Conservation (phyloP, 257 asterid species). For the Solanum habrochaites region DNA sequence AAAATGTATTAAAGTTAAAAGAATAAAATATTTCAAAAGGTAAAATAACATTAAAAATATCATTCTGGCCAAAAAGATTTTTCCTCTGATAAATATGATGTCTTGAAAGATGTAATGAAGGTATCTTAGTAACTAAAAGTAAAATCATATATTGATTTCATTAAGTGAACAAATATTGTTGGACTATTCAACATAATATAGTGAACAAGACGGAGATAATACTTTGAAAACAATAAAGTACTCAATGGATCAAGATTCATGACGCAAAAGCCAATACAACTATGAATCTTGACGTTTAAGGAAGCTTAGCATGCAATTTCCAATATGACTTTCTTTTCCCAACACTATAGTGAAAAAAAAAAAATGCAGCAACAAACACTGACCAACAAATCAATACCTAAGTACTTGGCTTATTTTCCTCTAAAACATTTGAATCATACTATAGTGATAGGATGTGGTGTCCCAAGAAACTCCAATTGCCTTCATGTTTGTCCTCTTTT, state of each 20-base stretch:
- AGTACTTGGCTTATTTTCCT: neutral
- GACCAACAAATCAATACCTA: neutral
- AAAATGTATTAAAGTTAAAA: too few relatives aligned
- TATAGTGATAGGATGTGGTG: conserved; percentile 10
- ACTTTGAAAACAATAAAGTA: neutral
- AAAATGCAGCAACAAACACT: neutral
- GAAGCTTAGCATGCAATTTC: neutral
- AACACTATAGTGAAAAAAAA: neutral
- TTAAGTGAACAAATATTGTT: too few relatives aligned
- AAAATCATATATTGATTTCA: too few relatives aligned
- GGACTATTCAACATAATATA: too few relatives aligned
- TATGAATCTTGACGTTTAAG: too few relatives aligned
- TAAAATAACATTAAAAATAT: too few relatives aligned
- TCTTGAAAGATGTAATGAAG: neutral
- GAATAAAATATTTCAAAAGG: too few relatives aligned
- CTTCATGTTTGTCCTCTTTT: neutral
- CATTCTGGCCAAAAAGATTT: too few relatives aligned
- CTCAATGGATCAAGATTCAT: neutral
- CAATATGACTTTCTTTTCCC: neutral
- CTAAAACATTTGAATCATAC: neutral
- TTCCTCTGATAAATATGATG: too few relatives aligned
- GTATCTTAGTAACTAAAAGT: neutral
- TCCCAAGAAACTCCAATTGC: conserved; percentile 13
- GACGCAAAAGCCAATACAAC: neutral
- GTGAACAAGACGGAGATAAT: neutral